phyloP scores from a whole-genome alignment of 1,284 basidiomycete genomes.

The Mycena sp. region DNA sequence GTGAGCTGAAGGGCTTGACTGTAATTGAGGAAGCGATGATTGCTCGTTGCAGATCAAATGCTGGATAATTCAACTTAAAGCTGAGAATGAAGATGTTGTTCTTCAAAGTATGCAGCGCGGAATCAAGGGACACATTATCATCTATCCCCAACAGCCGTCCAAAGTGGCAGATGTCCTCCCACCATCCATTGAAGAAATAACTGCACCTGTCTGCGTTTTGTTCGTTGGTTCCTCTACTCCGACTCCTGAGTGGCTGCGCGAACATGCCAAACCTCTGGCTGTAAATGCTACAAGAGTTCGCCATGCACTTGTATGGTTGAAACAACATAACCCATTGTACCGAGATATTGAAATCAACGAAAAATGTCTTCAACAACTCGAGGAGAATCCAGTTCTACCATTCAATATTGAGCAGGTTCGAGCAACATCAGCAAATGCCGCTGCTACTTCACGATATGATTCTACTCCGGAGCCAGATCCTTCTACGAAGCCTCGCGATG shows the following conservation, averaged over 20 bases:
- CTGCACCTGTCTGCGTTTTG: slow-evolving; percentile 43
- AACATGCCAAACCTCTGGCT: slow-evolving; percentile 4
- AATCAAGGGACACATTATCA: slow-evolving; percentile 47
- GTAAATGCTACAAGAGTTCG: slow-evolving; percentile 2
- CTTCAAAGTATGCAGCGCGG: slow-evolving; percentile 37
- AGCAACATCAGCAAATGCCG: slow-evolving; percentile 22
- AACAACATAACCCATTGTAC: slow-evolving; percentile 34
- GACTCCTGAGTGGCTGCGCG: slow-evolving; percentile 31
- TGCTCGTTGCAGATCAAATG: slow-evolving; percentile 21
- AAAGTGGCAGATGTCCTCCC: slow-evolving; percentile 40
- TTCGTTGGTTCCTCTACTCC: slow-evolving; percentile 45
- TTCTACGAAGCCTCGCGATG: background rate
- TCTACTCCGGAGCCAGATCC: background rate
- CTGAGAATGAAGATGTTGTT: slow-evolving; percentile 11
- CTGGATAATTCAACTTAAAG: slow-evolving; percentile 39
- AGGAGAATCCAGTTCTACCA: slow-evolving; percentile 33
- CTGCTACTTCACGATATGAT: slow-evolving; percentile 38
- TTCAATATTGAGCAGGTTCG: slow-evolving; percentile 12
- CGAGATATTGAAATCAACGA: slow-evolving; percentile 41
- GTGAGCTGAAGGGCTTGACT: slow-evolving; percentile 37
- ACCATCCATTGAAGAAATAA: slow-evolving; percentile 40
- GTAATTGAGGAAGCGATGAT: slow-evolving; percentile 43
- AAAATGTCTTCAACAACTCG: slow-evolving; percentile 22
- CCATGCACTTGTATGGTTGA: background rate
- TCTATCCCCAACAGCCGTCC: slow-evolving; percentile 45